These are phyloP conservation scores for Truncatella angustata DNA, from an alignment of 2,329 filamentous ascomycete genomes.

Conservation along the genomic window DNA sequence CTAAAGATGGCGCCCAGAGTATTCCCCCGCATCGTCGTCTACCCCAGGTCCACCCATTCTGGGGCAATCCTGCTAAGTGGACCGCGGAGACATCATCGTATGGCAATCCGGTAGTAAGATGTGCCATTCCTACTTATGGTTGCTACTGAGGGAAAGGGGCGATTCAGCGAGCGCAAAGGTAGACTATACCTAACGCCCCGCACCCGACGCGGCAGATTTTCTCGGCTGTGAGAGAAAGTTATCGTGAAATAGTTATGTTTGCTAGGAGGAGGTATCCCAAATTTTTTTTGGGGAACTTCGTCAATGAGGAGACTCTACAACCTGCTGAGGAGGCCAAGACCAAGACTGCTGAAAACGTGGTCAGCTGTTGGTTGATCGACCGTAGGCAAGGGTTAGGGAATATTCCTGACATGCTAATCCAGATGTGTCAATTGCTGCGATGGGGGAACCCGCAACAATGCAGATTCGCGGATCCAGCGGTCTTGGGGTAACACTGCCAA, in stretches of 20 bases:
- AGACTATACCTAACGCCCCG: too few relatives aligned
- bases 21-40: background rate
- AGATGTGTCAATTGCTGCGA: background rate
- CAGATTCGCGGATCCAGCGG: background rate
- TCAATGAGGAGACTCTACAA: background rate
- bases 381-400: background rate
- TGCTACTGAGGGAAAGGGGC: too few relatives aligned
- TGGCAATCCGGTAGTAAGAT: background rate
- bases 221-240: background rate
- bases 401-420: background rate
- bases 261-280: background rate
- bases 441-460: background rate
- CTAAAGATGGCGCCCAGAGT: background rate
- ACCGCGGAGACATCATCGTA: background rate
- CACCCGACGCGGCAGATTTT: background rate
- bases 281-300: background rate
- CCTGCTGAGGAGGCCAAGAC: background rate
- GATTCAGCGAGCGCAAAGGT: too few relatives aligned
- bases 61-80: background rate
- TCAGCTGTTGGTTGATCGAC: background rate
- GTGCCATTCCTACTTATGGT: too few relatives aligned
- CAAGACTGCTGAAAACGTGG: background rate
- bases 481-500: too few relatives aligned
- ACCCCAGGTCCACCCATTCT: slow-evolving; percentile 7
- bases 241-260: background rate